Base-by-base conservation (phyloP, 306 rosid genomes). In the Rubus idaeus region DNA sequence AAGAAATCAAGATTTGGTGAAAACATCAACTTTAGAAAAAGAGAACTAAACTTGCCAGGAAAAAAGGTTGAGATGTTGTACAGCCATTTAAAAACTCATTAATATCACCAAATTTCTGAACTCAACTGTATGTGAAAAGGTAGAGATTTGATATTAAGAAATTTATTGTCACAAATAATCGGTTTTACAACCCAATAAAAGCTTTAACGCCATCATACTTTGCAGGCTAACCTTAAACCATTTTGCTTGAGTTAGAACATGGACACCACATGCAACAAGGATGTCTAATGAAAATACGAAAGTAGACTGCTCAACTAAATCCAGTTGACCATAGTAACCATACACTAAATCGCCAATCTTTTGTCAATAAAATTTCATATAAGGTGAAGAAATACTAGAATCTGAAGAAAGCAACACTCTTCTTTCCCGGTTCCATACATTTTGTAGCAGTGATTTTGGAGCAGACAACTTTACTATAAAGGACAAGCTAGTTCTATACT, bases 311-410 rank as follows among this genome's bases (percentile, higher is more conserved):
- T 80, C 8, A 75, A 70, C 60, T 53, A 69, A 45, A 45, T 70
- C 42, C 67, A 71, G 73, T 62, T 51, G 73, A 30, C 64, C 35
- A 23, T 21, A 35, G n/a, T 2, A 11, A 35, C 68, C 42, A 6
- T 71, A 63, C 72, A 74, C 42, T 49, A 16, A 40, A 58, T 6
- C 37, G 58, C 71, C 57, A 70, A 76, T 74, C 39, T 42, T 42
- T 17, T n/a, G 60, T 80, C 80, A 52, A 64, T 42, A 57, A 81
- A 62, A 70, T 71, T 60, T 58, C 45, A 39, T 75, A 79, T 13
- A 18, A 69, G 61, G 63, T 77, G 47, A 75, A 60, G 71, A 66
- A 77, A 72, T 62, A 56, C 57, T 52, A 66, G 49, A 42, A 63
- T 78, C 16, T 69, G 41, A 46, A 60, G 69, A 46, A 73, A 70